Percentiles rank a stretch among this genome's conserved stretches.
Conservation (phyloP, 139 green algal species). For the Micractinium conductrix region DNA sequence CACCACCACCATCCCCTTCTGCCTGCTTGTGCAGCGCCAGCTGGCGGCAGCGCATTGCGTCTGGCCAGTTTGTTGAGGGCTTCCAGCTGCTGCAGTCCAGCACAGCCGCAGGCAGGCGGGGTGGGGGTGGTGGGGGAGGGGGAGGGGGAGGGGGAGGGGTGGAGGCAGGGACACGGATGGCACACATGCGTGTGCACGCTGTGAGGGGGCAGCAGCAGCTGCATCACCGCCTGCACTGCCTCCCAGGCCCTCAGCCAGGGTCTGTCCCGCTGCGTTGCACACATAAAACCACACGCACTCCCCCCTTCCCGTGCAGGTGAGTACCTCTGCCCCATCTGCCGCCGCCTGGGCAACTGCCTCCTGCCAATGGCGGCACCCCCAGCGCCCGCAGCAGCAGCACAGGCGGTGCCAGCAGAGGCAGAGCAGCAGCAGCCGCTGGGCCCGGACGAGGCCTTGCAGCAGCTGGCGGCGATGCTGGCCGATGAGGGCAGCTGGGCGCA, state of each 20-base stretch:
- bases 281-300: not conserved
- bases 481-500: not conserved
- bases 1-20: no score
- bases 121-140: not conserved
- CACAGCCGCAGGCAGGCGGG: not conserved
- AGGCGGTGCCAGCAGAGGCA: not conserved
- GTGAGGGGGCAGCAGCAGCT: not conserved
- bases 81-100: slow-evolving; percentile 27
- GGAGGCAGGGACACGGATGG: not conserved
- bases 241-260: no score
- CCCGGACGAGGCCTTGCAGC: not conserved
- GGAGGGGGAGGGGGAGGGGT: not conserved
- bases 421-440: not conserved
- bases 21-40: slow-evolving; percentile 14
- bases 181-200: no score
- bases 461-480: not conserved
- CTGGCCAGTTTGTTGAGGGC: slow-evolving; percentile 17
- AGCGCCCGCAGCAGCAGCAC: not conserved
- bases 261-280: not conserved
- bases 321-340: slow-evolving; percentile 37
- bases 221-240: no score
- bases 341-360: slow-evolving; percentile 29
- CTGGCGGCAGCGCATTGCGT: slow-evolving; percentile 11
- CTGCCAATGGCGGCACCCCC: slow-evolving; percentile 1
- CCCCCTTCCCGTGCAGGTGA: not conserved